Evolutionary conservation across 2,329 filamentous ascomycete genomes (phyloP), one percentile per base, ranked within the genome.

Genomic region (Triangularia setosa): DNA sequence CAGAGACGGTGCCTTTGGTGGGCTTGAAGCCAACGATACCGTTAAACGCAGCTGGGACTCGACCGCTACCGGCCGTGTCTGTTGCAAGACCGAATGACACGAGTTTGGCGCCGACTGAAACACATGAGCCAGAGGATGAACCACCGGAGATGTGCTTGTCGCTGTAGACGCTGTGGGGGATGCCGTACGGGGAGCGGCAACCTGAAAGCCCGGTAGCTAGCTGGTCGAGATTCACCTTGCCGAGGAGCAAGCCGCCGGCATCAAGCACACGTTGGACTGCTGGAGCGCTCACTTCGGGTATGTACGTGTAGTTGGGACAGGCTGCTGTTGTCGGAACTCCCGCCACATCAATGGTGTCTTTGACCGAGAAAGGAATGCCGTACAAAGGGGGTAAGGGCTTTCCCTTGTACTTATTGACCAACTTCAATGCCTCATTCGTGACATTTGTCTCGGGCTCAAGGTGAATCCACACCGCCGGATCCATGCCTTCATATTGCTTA

Each of bases 141-240:
- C 85, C 85, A 9, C 84, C 84, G 0, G 72, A 68, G 21, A 76
- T 70, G 63, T 73, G 70, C 8, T 68, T 65, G 0, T 62, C 60
- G 61, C 71, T 70, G 60, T 71, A 73, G 4, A 73, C 71, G 60
- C 84, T 62, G 79, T 81, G 56, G 2, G 72, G 66, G 74, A 71
- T 78, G 1, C 85, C 86, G 66, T 83, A 87, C 0, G 85, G 83
- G 1, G 83, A 86, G 25, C 85, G 80, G 56, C 82, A 84, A 16
- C 85, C 86, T 12, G 81, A 83, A 2, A 88, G 77, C 0, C 86
- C 86, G 0, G 85, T 88, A 2, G 85, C 86, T 3, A 88, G 78
- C 72, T 88, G 85, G 70, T 89, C 86, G 61, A 88, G 78, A 69
- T 83, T 84, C 12, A 79, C 79, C 70, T 87, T 88, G 28, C 85